A percentile compares a stretch with the other conserved stretches of the same genome.
Conservation (phyloP, 345 rosid genomes). For the Anacardium occidentale region DNA sequence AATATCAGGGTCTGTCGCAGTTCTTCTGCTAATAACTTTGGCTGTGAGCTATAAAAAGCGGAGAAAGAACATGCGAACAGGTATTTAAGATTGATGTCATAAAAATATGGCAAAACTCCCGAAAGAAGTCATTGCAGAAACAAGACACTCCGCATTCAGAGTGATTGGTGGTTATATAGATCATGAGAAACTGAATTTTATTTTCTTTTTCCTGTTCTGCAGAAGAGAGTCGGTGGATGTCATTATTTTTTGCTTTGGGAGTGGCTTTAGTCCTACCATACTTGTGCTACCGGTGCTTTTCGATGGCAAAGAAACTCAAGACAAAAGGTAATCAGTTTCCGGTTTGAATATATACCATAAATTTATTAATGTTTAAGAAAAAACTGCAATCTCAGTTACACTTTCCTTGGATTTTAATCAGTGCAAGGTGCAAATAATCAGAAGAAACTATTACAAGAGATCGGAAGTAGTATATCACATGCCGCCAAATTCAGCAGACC, state of each 20-base stretch:
- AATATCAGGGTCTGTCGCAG: not conserved
- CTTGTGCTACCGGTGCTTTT: not conserved
- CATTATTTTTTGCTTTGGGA: not conserved
- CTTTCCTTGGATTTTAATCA: not conserved
- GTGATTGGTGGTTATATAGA: too few relatives aligned
- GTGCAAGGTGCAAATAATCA: not conserved
- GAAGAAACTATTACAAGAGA: not conserved
- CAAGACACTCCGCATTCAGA: too few relatives aligned
- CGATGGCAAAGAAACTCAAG: not conserved
- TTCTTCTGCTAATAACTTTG: not conserved
- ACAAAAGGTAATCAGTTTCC: not conserved
- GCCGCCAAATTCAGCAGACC: not conserved
- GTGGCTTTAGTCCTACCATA: not conserved
- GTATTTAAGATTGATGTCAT: too few relatives aligned
- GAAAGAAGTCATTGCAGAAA: too few relatives aligned
- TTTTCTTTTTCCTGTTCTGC: not conserved
- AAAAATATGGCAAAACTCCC: too few relatives aligned
- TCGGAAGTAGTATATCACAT: not conserved
- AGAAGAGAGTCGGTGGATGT: not conserved
- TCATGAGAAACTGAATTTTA: too few relatives aligned
- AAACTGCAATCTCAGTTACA: not conserved
- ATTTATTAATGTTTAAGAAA: not conserved
- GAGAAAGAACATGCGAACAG: too few relatives aligned
- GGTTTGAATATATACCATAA: too few relatives aligned
- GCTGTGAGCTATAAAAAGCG: constrained; percentile 13